Base-by-base conservation (phyloP, 2,329 filamentous ascomycete species). In the Aquanectria penicillioides region DNA sequence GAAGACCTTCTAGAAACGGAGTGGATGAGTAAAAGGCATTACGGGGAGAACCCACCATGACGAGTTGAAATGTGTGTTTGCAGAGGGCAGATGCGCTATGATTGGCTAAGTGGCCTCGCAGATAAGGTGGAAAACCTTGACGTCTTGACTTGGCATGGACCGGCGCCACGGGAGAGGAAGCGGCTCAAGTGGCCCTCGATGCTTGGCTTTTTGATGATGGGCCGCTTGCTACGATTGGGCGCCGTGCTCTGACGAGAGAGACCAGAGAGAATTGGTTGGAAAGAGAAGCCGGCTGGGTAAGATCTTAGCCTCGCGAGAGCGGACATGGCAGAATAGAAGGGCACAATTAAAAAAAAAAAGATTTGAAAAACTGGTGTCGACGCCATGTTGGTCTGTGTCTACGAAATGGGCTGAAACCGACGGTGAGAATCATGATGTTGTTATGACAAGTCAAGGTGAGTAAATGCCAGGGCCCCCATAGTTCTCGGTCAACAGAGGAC, bases 1-100 rank as follows among this genome's bases (percentile, higher is more conserved):
- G 9, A 17, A 54, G 41, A 56, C 29, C 58, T 69, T 69, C 66
- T 69, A 65, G 66, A 69, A 69, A 50, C 25, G 55, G 41, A 53
- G 53, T 13, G 23, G 40, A 44, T 59, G 40, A 33, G 43, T 25
- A 46, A 44, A 10, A 34, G n/a, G 38, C 18, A 46, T 48, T 26
- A 54, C 34, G 44, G 28, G 44, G 36, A 22, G 22, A 36, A 31
- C 46, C 17, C 15, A 37, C 50, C 60, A 66, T 66, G 66, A 68
- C 65, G 50, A 68, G 64, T 57, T 66, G 59, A 40, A 46, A 68
- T 67, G 65, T 69, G 66, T 69, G 51, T 66, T 62, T 34, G 47
- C 51, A 59, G 55, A 57, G 52, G 51, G 47, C 23, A 12, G 6
- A 12, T 17, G 20, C n/a, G n/a, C 12, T 29, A 17, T 68, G 66